Base-by-base conservation (phyloP, 2,329 filamentous ascomycete species). In the Penicillium polonicum region DNA sequence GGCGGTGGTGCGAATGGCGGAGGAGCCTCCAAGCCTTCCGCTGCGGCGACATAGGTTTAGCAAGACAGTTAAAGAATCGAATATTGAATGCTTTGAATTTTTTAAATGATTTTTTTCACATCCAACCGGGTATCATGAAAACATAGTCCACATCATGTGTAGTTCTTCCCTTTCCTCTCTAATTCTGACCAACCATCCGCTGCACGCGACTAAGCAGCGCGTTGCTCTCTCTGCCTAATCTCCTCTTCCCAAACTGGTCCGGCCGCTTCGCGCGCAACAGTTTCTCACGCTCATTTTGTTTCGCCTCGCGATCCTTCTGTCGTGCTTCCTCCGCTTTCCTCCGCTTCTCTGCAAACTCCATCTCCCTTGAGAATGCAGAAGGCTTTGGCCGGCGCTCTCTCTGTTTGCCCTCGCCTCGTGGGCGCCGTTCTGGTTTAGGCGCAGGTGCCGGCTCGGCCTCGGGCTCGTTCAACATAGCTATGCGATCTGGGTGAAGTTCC, bases 191-290 rank as follows among this genome's bases (percentile, higher is more conserved):
- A 60, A 94, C 83, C 74, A 95, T 79, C 71, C 81, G 86, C 80
- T 88, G 88, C 35, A 93, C 88, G 76, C 88, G 90, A 68, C 91
- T 88, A 55, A 96, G 77, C 66, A 96, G 68, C 38, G 93, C 81
- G 35, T 82, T 83, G 67, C 91, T 92, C 79, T 96, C 91, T 60
- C 90, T 82, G 2, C 92, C 92, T 48, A 96, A 74, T 77, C 91
- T 92, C 73, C 88, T 84, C 77, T 89, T 87, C 12, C 90, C 90
- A 72, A 88, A 84, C 66, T 80, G 76, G 36, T 88, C 85, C 13
- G 85, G 85, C 36, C 79, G 79, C 65, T 79, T 78, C 7, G 85
- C 85, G 70, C 84, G 85, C 0, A 81, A 78, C 84, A 88, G 88
- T 1, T 82, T 82, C 65, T 81, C 82, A 45, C 87, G 80, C 51